A percentile compares a stretch with the other conserved stretches of the same genome.
These are phyloP conservation scores for Populus nigra DNA, from an alignment of 345 rosid genomes.

Conservation along the genomic window DNA sequence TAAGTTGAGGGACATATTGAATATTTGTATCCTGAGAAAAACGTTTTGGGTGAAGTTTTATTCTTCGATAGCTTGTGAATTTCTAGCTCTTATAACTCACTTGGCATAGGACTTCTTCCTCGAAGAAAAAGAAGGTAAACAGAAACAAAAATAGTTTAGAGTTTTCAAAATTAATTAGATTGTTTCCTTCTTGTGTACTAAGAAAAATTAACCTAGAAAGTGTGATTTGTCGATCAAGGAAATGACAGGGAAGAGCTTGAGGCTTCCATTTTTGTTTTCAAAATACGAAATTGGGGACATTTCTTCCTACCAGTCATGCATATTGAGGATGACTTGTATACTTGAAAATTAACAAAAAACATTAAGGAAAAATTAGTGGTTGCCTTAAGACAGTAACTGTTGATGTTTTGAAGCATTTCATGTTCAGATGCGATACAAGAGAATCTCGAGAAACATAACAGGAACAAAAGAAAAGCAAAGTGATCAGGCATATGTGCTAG, in stretches of 20 bases:
- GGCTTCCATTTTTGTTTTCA: not conserved
- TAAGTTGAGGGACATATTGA: no score
- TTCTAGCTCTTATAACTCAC: not conserved
- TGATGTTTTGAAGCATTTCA: not conserved
- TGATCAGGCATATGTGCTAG: conserved; percentile 34
- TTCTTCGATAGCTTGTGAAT: not conserved
- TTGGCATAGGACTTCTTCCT: no score
- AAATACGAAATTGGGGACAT: not conserved
- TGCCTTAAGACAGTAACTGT: not conserved
- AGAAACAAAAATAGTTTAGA: no score
- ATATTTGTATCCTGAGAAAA: not conserved
- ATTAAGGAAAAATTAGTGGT: not conserved
- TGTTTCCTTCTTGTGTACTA: no score
- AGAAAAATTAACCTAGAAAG: no score
- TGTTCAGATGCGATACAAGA: not conserved
- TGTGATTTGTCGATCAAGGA: not conserved
- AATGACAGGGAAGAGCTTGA: no score
- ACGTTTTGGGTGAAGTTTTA: not conserved
- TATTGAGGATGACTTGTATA: not conserved
- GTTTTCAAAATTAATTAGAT: no score
- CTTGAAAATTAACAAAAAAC: not conserved
- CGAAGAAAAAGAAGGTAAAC: no score
- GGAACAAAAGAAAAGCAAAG: conserved; percentile 1
- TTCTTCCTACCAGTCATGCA: not conserved
- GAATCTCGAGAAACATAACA: conserved; percentile 8